A percentile compares a stretch with the other conserved stretches of the same genome.
These are phyloP conservation scores for Pistacia atlantica DNA, from an alignment of 345 rosid genomes.

Conservation along the genomic window DNA sequence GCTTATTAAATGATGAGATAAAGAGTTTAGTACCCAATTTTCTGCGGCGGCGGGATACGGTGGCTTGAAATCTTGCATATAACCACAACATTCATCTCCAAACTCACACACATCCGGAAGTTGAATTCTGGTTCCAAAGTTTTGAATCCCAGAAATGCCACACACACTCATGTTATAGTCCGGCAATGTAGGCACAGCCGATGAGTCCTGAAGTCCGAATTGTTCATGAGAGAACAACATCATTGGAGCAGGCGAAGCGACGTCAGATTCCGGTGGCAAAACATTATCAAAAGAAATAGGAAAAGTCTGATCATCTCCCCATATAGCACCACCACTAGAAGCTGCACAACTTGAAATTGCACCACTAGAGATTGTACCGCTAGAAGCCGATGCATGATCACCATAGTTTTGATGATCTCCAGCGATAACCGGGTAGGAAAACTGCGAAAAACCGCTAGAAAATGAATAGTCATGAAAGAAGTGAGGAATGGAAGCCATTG, in stretches of 20 bases:
- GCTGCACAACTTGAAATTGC: not conserved
- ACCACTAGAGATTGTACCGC: conserved; percentile 6
- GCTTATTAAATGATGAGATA: not conserved
- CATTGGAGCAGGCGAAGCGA: conserved; percentile 17
- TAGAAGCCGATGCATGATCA: conserved; percentile 8
- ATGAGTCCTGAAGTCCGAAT: conserved; percentile 40
- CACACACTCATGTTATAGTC: conserved; percentile 27
- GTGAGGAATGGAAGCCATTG: conserved; percentile 59
- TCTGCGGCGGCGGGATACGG: conserved; percentile 35
- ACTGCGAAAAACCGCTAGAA: conserved; percentile 38
- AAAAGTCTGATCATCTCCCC: conserved; percentile 20
- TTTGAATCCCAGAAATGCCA: conserved; percentile 29
- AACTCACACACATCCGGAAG: conserved; percentile 32
- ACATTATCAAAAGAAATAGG: conserved; percentile 20
- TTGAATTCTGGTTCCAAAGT: conserved; percentile 32
- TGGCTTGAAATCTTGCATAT: conserved; percentile 51
- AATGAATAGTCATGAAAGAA: conserved; percentile 45
- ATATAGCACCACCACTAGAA: conserved; percentile 12
- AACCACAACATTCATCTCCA: conserved; percentile 54
- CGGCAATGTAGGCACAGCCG: conserved; percentile 32
- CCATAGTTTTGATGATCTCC: not conserved
- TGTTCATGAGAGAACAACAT: conserved; percentile 23
- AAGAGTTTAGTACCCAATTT: conserved; percentile 37
- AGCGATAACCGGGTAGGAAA: conserved; percentile 15
- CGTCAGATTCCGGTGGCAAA: conserved; percentile 26